Evolutionary conservation across 1,284 basidiomycete genomes (phyloP), one percentile per base, ranked within the genome.

Genomic region (Fomitopsis palustris): DNA sequence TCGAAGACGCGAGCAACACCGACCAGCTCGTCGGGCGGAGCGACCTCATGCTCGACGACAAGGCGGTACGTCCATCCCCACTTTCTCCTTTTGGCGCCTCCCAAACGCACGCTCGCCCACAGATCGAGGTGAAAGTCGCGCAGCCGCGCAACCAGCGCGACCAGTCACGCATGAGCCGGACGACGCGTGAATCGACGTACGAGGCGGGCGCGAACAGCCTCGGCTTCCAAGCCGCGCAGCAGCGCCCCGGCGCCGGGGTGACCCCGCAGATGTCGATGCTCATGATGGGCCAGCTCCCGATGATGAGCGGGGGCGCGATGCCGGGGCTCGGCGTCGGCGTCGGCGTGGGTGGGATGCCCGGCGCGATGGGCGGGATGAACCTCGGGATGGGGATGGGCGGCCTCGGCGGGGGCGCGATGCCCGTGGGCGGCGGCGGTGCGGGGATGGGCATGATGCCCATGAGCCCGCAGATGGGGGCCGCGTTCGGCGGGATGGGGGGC

Each of bases 91-190:
- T 16, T 5, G 17, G 9, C 10, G 27, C n/a, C 25, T 14, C 19
- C 31, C 12, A 14, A 3, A 19, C 39, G 27, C 23, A 51, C 12
- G 29, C 1, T 23, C 31, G 19, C 27, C 23, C 17, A 0, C 62
- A 94, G 90, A 92, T 96, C 65, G 93, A 96, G 72, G 90, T 95
- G 58, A 95, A 95, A 73, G 80, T 84, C 58, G 92, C 90, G 5
- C 91, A 93, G 69, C 90, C 92, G 4, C 83, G 90, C 61, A 84
- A 79, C 61, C 85, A 87, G 65, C 81, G 86, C 31, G 85, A 87
- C 56, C 80, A 82, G 66, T 73, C 77, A 19, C 67, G 79, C 69
- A 66, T 67, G 56, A 53, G 61, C 9, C 63, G 64, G 12, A 58
- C 61, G 49, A 45, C 57, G 23, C 62, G 61, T 43, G 64, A 74